phyloP scores from a whole-genome alignment of 2,329 filamentous ascomycete species.

The Epichloe uncinata region DNA sequence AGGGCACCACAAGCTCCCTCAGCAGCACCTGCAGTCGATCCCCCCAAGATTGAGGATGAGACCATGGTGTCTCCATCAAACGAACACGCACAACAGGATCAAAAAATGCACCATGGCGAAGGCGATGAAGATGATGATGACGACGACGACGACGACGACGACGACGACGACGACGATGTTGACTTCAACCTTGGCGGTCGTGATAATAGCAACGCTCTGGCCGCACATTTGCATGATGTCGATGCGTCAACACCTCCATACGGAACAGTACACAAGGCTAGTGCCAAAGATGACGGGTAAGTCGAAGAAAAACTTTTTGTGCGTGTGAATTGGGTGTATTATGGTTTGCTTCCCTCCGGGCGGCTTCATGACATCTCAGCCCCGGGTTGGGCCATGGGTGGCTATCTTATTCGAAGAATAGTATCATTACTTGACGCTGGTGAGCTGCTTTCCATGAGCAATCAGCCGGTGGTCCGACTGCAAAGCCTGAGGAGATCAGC shows the following conservation, averaged over 20 bases:
- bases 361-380: not conserved
- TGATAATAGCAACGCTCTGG: constrained; percentile 17
- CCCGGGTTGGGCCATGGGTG: not conserved
- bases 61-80: constrained; percentile 7
- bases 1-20: constrained; percentile 24
- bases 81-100: constrained; percentile 17
- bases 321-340: not conserved
- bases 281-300: constrained; percentile 43
- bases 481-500: not conserved
- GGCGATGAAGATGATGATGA: constrained; percentile 34
- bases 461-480: not conserved
- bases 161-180: constrained; percentile 38
- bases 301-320: constrained; percentile 10
- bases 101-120: constrained; percentile 28
- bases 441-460: not conserved
- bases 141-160: constrained; percentile 31
- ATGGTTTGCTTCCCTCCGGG: not conserved
- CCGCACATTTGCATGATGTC: constrained; percentile 18
- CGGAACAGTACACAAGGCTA: constrained; percentile 39
- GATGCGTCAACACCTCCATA: constrained; percentile 19
- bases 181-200: constrained; percentile 43
- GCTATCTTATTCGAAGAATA: not conserved
- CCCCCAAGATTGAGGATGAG: constrained; percentile 16
- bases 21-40: constrained; percentile 15
- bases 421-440: not conserved